phyloP scores from a whole-genome alignment of 164 flowering plant genomes.

The Tinospora cordifolia region DNA sequence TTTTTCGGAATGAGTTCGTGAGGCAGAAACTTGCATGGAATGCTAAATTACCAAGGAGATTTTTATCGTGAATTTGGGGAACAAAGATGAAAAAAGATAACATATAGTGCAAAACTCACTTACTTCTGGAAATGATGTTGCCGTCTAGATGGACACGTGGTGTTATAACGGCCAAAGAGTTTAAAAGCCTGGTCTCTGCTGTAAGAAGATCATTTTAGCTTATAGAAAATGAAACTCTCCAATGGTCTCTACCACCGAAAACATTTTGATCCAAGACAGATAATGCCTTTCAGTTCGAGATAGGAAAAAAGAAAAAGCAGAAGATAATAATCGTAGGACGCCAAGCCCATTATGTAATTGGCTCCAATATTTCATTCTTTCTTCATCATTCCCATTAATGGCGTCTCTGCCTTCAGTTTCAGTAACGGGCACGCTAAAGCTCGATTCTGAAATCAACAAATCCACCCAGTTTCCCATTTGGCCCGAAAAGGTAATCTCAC shows the following conservation, averaged over 20 bases:
- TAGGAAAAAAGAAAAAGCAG: neutral
- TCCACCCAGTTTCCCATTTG: conserved; percentile 25
- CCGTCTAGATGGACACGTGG: neutral
- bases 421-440: conserved; percentile 40
- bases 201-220: neutral
- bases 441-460: conserved; percentile 43
- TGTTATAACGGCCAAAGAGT: conserved; percentile 1
- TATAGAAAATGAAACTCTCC: neutral
- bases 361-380: neutral
- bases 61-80: too few species aligned
- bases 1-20: too few species aligned
- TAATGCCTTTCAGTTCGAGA: conserved; percentile 3
- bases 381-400: conserved; percentile 30
- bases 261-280: conserved; percentile 5
- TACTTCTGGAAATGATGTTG: too few species aligned
- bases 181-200: neutral
- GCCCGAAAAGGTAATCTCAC: conserved; percentile 36
- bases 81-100: too few species aligned
- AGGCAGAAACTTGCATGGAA: too few species aligned
- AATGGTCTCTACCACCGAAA: neutral
- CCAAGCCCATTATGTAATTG: neutral
- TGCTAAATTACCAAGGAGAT: too few species aligned
- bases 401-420: conserved; percentile 71
- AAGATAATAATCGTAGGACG: neutral
- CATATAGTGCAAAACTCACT: too few species aligned